Conservation (phyloP, 768 basidiomycete genomes). For the Leccinum incarnatum region DNA sequence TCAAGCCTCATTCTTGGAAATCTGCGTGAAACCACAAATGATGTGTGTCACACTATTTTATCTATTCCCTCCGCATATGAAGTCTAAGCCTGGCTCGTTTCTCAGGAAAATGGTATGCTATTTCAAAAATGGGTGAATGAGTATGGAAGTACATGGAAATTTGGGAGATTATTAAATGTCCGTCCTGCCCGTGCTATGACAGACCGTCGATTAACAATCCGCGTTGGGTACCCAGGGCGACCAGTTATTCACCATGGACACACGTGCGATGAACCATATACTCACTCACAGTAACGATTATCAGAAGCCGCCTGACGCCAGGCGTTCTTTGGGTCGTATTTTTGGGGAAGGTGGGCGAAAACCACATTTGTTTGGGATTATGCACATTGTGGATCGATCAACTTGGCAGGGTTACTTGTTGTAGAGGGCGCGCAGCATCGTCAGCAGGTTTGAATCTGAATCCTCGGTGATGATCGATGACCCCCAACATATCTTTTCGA, state of each 20-base stretch:
- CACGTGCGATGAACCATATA: constrained; percentile 62
- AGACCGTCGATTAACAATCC: background rate
- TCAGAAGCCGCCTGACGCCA: constrained; percentile 47
- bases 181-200: background rate
- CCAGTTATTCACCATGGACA: constrained; percentile 57
- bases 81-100: background rate
- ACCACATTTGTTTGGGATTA: background rate
- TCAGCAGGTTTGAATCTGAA: constrained; percentile 32
- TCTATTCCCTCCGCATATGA: background rate
- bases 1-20: constrained; percentile 49
- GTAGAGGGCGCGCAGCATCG: constrained; percentile 42
- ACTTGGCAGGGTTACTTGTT: constrained; percentile 45
- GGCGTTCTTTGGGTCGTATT: constrained; percentile 39
- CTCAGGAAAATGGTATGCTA: constrained; percentile 28
- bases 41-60: constrained; percentile 30
- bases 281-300: constrained; percentile 55
- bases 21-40: constrained; percentile 41
- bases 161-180: constrained; percentile 45
- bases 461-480: background rate
- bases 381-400: background rate
- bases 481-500: background rate
- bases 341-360: constrained; percentile 37
- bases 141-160: constrained; percentile 47
- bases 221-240: constrained; percentile 19
- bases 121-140: constrained; percentile 46